Conservation (phyloP, 371 early-diverging fungal genomes). For the Mortierella sp. region DNA sequence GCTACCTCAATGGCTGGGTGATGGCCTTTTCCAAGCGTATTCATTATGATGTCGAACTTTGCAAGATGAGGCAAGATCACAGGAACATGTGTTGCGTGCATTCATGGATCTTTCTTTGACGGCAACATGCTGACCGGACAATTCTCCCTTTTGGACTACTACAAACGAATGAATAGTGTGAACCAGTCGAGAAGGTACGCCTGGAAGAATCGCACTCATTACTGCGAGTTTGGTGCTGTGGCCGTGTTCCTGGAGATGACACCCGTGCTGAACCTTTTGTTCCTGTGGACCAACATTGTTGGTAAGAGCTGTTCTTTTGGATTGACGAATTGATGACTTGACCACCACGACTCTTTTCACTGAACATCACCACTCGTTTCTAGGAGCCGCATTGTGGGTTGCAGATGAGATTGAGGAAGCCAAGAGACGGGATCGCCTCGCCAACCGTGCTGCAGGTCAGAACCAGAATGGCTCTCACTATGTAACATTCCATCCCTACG, state of each 20-base stretch:
- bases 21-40: constrained; percentile 61
- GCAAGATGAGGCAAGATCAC: constrained; percentile 50
- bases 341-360: no score
- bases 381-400: constrained; percentile 75
- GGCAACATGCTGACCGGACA: no score
- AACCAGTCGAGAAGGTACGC: constrained; percentile 65
- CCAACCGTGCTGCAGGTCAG: constrained; percentile 25
- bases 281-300: constrained; percentile 79
- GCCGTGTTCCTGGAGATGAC: constrained; percentile 71
- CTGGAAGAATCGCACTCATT: constrained; percentile 59
- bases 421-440: constrained; percentile 35
- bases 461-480: constrained; percentile 33
- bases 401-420: constrained; percentile 70
- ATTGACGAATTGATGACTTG: neutral
- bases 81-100: neutral
- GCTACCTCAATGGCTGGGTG: constrained; percentile 73
- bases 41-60: constrained; percentile 71
- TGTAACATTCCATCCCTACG: constrained; percentile 50
- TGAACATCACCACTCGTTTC: no score
- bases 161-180: constrained; percentile 47
- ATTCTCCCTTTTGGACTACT: no score
- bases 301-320: constrained; percentile 12
- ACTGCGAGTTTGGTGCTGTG: constrained; percentile 68
- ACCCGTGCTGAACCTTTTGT: constrained; percentile 70
- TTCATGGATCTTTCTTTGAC: no score